Conservation (phyloP, 2,329 filamentous ascomycete genomes). For the Massarina eburnea region DNA sequence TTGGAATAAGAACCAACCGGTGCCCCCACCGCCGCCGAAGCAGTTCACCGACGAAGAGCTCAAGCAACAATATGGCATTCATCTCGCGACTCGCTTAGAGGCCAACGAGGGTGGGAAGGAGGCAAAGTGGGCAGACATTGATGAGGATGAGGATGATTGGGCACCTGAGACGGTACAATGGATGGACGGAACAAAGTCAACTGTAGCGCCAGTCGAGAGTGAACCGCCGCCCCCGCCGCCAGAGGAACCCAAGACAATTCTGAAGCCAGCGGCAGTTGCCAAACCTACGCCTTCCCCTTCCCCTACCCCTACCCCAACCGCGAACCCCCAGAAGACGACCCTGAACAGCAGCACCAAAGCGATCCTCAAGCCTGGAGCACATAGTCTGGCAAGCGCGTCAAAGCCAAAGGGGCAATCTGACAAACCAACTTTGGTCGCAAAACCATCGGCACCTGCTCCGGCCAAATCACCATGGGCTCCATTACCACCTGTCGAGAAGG, state of each 20-base stretch:
- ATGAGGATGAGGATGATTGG: constrained; percentile 87
- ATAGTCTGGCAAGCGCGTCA: constrained; percentile 33
- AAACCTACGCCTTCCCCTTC: constrained; percentile 4
- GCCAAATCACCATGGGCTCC: constrained; percentile 91
- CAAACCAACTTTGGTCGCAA: constrained; percentile 72
- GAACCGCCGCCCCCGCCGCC: constrained; percentile 26
- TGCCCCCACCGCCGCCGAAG: constrained; percentile 70
- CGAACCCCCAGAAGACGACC: constrained; percentile 38
- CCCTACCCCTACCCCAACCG: constrained; percentile 19
- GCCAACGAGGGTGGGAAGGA: constrained; percentile 73
- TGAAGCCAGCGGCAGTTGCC: constrained; percentile 16
- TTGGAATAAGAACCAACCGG: constrained; percentile 89
- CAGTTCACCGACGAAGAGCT: constrained; percentile 86
- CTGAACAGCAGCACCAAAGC: constrained; percentile 48
- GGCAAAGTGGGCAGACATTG: constrained; percentile 86
- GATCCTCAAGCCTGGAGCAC: constrained; percentile 52
- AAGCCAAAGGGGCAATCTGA: constrained; percentile 65
- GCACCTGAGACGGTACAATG: constrained; percentile 82
- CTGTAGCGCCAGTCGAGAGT: constrained; percentile 61
- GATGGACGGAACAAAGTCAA: constrained; percentile 85
- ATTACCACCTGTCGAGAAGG: constrained; percentile 81
- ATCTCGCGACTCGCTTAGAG: constrained; percentile 76
- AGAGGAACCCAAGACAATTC: constrained; percentile 3
- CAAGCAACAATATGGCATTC: constrained; percentile 80
- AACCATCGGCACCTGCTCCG: constrained; percentile 68